Evolutionary conservation across 2,329 filamentous ascomycete genomes (phyloP).

Genomic region (Xylaria sp.): DNA sequence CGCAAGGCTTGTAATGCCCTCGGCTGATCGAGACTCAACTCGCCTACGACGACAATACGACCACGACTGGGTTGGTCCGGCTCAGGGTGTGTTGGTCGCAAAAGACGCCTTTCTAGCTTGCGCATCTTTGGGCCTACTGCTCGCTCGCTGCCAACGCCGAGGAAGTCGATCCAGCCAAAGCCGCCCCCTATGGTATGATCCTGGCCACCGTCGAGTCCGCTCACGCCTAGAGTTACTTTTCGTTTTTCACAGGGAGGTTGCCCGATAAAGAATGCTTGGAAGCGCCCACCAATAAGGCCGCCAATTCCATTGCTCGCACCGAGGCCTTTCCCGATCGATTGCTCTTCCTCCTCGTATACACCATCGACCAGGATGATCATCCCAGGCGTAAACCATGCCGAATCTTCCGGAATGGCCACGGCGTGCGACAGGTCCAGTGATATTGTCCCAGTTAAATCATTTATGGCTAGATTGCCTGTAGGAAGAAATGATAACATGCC

Average conservation of each 20-base stretch:
- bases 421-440: slow-evolving; percentile 84
- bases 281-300: slow-evolving; percentile 90
- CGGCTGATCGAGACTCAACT: slow-evolving; percentile 87
- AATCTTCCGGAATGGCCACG: slow-evolving; percentile 82
- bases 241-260: slow-evolving; percentile 92
- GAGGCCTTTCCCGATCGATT: slow-evolving; percentile 73
- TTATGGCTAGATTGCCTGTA: slow-evolving; percentile 82
- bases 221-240: slow-evolving; percentile 79
- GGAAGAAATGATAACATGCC: slow-evolving; percentile 85
- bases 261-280: slow-evolving; percentile 89
- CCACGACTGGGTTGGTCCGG: slow-evolving; percentile 54
- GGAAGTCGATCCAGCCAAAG: slow-evolving; percentile 97
- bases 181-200: slow-evolving; percentile 77
- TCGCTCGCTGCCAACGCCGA: slow-evolving; percentile 89
- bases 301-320: slow-evolving; percentile 85
- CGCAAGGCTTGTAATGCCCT: slow-evolving; percentile 82
- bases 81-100: slow-evolving; percentile 56
- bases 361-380: slow-evolving; percentile 97
- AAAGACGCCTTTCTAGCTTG: slow-evolving; percentile 76
- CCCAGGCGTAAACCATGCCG: slow-evolving; percentile 91
- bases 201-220: slow-evolving; percentile 65
- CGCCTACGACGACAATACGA: slow-evolving; percentile 80
- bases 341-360: slow-evolving; percentile 94
- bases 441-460: slow-evolving; percentile 89
- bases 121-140: slow-evolving; percentile 86